Evolutionary conservation across 2,329 filamentous ascomycete species (phyloP).

Genomic region (Sporothrix dimorphospora): DNA sequence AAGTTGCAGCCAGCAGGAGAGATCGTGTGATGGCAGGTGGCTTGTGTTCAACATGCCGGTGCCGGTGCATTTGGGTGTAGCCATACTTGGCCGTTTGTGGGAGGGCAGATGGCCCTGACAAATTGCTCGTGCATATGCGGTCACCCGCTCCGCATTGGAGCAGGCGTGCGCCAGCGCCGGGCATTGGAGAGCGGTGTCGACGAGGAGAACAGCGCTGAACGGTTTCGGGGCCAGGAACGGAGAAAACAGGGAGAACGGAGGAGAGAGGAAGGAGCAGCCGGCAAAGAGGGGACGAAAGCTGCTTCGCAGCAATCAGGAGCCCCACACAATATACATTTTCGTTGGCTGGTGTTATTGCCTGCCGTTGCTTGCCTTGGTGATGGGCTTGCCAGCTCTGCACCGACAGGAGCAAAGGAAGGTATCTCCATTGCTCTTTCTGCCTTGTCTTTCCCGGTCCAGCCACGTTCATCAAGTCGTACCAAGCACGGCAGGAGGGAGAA

Average conservation of each 20-base stretch:
- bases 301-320: background rate
- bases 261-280: background rate
- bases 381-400: background rate
- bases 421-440: background rate
- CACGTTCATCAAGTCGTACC: background rate
- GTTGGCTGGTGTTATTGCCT: background rate
- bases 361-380: background rate
- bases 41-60: conserved; percentile 7
- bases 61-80: conserved; percentile 13
- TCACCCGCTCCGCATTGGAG: background rate
- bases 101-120: conserved; percentile 1
- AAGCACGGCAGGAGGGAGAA: background rate
- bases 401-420: background rate
- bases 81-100: background rate
- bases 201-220: background rate
- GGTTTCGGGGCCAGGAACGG: background rate
- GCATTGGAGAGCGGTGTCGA: background rate
- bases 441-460: background rate
- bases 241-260: background rate
- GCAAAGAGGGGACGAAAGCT: conserved; percentile 16
- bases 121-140: conserved; percentile 2
- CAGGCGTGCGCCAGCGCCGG: background rate
- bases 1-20: background rate
- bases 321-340: conserved; percentile 1
- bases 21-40: conserved; percentile 3